Evolutionary conservation across 495 filamentous ascomycete species (phyloP).

Genomic region (Xylaria acuta): DNA sequence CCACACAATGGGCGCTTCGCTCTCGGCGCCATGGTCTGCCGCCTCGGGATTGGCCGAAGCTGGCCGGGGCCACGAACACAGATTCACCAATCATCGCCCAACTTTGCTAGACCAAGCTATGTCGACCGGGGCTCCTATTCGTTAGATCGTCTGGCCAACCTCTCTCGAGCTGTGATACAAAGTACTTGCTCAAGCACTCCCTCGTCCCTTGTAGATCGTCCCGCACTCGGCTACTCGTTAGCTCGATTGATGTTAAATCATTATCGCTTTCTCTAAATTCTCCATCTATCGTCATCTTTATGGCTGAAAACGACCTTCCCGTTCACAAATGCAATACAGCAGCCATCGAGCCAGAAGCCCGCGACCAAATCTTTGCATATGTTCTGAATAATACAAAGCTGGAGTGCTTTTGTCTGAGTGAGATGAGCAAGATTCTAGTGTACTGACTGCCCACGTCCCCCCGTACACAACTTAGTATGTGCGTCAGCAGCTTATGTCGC

Average conservation of each 20-base stretch:
- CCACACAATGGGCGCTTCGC: slow-evolving; percentile 20
- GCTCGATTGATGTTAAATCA: slow-evolving; percentile 5
- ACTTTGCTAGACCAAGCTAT: not conserved
- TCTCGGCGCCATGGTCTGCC: slow-evolving; percentile 31
- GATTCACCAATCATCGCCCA: slow-evolving; percentile 16
- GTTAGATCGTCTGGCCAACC: not conserved
- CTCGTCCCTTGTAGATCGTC: slow-evolving; percentile 8
- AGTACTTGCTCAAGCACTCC: not conserved
- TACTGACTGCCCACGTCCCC: not conserved
- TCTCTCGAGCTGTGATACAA: slow-evolving; percentile 5
- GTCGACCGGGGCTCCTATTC: not conserved
- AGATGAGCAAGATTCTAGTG: not conserved
- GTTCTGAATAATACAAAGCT: not conserved
- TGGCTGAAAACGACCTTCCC: not conserved
- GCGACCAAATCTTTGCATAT: not conserved
- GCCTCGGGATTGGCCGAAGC: slow-evolving; percentile 33
- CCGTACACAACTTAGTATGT: not conserved
- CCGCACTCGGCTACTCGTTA: slow-evolving; percentile 6
- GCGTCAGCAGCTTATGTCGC: not conserved
- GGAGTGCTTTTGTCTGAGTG: not conserved
- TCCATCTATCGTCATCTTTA: not conserved
- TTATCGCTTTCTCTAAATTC: not conserved
- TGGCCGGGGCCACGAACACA: slow-evolving; percentile 7
- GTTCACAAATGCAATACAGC: not conserved
- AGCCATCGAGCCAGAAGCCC: not conserved